These are phyloP conservation scores for Uronychia binucleata DNA, from an alignment of 73 alveolate species.

Conservation along the genomic window DNA sequence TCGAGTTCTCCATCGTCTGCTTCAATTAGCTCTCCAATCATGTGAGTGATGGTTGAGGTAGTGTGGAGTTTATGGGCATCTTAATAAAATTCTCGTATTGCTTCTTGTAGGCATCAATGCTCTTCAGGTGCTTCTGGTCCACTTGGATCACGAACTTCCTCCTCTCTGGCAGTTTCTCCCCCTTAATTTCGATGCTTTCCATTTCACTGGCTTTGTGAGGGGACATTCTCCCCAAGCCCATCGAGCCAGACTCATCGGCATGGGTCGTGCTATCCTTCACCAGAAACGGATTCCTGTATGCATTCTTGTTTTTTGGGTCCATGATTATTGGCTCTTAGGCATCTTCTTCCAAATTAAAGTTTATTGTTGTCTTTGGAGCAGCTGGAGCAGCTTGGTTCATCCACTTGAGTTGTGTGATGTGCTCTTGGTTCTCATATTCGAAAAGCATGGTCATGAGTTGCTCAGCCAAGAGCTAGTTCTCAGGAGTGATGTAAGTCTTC, in stretches of 20 bases:
- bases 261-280: neutral
- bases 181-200: neutral
- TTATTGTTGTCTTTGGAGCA: neutral
- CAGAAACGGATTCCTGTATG: neutral
- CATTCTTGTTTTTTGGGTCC: neutral
- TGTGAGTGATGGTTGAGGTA: too few relatives aligned
- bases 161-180: neutral
- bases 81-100: conserved; percentile 32
- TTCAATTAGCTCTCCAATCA: too few relatives aligned
- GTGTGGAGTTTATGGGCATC: conserved; percentile 26
- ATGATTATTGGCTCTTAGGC: neutral
- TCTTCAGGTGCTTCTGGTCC: neutral
- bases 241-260: neutral
- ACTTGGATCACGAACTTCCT: conserved; percentile 17
- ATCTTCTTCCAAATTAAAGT: neutral
- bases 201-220: neutral
- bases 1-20: too few relatives aligned
- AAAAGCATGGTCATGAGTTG: conserved; percentile 24
- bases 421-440: conserved; percentile 31
- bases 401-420: conserved; percentile 19
- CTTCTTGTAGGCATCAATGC: conserved; percentile 15
- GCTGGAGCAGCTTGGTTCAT: neutral
- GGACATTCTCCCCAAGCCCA: neutral
- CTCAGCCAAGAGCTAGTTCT: conserved; percentile 32
- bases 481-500: conserved; percentile 14